These are phyloP conservation scores for Pythium guiyangense DNA, from an alignment of 352 stramenopile genomes.

Conservation along the genomic window DNA sequence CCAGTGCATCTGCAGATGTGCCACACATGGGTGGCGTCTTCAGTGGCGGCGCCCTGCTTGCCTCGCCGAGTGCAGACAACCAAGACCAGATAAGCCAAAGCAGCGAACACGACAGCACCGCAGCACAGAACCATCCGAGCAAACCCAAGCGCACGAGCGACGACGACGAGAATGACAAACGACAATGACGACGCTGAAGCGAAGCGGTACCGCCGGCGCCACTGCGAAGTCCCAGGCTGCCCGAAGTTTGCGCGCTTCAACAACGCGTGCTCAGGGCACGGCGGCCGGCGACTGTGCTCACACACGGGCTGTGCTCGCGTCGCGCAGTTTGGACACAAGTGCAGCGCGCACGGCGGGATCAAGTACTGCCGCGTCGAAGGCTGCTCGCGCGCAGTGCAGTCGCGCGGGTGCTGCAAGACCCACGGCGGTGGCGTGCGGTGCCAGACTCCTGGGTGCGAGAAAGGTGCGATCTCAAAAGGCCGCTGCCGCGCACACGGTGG, in stretches of 20 bases:
- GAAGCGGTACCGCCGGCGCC: constrained; percentile 63
- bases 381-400: constrained; percentile 74
- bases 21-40: no score
- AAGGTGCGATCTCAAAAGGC: constrained; percentile 83
- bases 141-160: neutral
- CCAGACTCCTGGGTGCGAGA: constrained; percentile 67
- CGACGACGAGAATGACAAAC: constrained; percentile 1
- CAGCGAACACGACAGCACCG: no score
- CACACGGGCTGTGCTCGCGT: constrained; percentile 63
- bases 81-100: no score
- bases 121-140: no score
- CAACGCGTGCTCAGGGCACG: constrained; percentile 68
- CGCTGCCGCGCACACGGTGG: constrained; percentile 82
- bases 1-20: neutral
- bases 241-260: constrained; percentile 80
- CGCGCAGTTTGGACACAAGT: constrained; percentile 79
- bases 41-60: no score
- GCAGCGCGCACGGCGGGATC: constrained; percentile 69
- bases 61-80: no score
- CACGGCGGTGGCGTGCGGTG: constrained; percentile 85
- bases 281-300: constrained; percentile 64
- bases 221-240: constrained; percentile 59
- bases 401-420: constrained; percentile 82
- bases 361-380: constrained; percentile 71
- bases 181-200: constrained; percentile 6